Evolutionary conservation across 129 eudicot genomes (phyloP).

Genomic region (Deinandra increscens): DNA sequence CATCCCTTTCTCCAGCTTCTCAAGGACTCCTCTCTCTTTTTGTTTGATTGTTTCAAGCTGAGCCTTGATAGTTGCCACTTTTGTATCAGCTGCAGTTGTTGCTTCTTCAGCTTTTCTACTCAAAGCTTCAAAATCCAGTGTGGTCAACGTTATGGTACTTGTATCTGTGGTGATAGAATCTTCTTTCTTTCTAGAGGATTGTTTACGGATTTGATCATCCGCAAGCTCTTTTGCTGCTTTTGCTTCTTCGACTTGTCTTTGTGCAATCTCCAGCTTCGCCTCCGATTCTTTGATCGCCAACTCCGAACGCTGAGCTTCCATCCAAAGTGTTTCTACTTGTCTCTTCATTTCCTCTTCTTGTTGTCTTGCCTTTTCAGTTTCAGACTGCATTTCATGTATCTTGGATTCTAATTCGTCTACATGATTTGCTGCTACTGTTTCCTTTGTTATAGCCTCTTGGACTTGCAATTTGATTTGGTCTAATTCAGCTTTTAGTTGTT

Average conservation of each 20-base stretch:
- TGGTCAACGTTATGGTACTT: constrained; percentile 46
- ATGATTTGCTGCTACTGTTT: constrained; percentile 26
- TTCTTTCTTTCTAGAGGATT: constrained; percentile 14
- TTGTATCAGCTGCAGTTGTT: constrained; percentile 44
- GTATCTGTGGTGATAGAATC: neutral
- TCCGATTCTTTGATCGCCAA: constrained; percentile 40
- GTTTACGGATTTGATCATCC: constrained; percentile 43
- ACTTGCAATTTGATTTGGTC: constrained; percentile 43
- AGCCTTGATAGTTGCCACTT: constrained; percentile 66
- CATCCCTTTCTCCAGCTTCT: constrained; percentile 47
- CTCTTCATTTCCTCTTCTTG: constrained; percentile 53
- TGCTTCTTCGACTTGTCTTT: constrained; percentile 70
- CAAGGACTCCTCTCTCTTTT: constrained; percentile 45
- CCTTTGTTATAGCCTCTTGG: constrained; percentile 36
- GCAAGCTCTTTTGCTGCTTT: constrained; percentile 59
- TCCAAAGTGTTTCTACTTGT: constrained; percentile 31
- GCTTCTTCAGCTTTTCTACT: constrained; percentile 51
- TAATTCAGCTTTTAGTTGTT: constrained; percentile 39
- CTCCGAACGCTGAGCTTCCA: constrained; percentile 53
- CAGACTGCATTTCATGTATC: constrained; percentile 35
- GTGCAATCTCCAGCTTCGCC: constrained; percentile 43
- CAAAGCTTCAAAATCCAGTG: constrained; percentile 54
- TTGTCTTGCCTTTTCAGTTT: constrained; percentile 44
- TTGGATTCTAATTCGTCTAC: constrained; percentile 36
- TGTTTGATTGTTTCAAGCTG: constrained; percentile 57